Evolutionary conservation across 345 rosid species (phyloP), one percentile per base, ranked within the genome.

Genomic region (Brassica juncea): DNA sequence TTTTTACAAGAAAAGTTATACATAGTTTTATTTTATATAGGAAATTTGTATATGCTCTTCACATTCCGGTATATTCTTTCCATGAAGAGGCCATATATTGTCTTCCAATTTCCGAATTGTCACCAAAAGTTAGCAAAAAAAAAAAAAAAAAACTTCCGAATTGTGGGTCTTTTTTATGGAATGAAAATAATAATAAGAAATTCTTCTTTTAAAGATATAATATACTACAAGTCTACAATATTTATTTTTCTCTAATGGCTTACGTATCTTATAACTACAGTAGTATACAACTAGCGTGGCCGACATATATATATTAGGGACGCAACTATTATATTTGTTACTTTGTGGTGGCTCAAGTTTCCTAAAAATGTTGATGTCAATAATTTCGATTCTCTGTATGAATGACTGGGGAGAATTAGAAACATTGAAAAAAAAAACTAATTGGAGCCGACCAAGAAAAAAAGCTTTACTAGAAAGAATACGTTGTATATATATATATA

Each of bases 31-130:
- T 16, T 19, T 16, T 70, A 7, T 32, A 49, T 57, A 70, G 5
- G 6, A 21, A 61, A 3, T n/a, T 42, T 72, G 39, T 57, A 32
- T 79, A 73, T 68, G 44, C 82, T 73, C 74, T 60, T 61, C 16
- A 25, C 47, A 60, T 73, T 73, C 74, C 70, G 34, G 65, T 15
- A 79, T 79, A 79, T 79, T 60, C 82, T 72, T 71, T 60, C 15
- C 15, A 71, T 16, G 72, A 64, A 37, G 66, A 54, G 11, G 12
- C 64, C 70, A 70, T 70, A 28, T 39, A 63, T 8, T 21, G 39
- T 77, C 70, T 70, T 70, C 39, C 52, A 65, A 35, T 4, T 74
- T 34, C 3, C 25, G 30, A 27, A 27, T 27, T 27, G 0, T 27
- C 30, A 27, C 30, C 30, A 27, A 27, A 27, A 27, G 30, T 0